Conservation (phyloP, 2,329 filamentous ascomycete species). For the Ophiocordyceps camponoti-rufipedis region DNA sequence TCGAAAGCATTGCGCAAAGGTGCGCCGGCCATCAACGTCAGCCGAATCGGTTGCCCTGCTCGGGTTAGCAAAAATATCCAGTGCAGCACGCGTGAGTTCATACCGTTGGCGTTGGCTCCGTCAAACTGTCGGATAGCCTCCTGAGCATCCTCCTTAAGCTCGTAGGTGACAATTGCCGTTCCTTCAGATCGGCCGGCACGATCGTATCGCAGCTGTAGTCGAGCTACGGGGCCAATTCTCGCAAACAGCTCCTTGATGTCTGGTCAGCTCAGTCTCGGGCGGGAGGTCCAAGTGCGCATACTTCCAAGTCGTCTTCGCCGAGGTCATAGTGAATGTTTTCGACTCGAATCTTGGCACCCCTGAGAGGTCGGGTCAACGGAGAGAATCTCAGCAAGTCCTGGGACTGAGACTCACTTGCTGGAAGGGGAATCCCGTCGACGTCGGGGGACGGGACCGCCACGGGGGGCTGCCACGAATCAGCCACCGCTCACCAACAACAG, state of each 20-base stretch:
- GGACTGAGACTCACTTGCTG: slow-evolving; percentile 11
- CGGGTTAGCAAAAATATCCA: background rate
- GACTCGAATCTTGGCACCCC: slow-evolving; percentile 57
- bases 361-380: slow-evolving; percentile 5
- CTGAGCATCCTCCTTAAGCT: slow-evolving; percentile 49
- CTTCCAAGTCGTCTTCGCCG: slow-evolving; percentile 65
- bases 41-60: slow-evolving; percentile 58
- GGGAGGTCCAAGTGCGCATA: slow-evolving; percentile 17
- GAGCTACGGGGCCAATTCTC: slow-evolving; percentile 53
- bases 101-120: slow-evolving; percentile 75
- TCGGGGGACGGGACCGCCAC: slow-evolving; percentile 21
- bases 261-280: slow-evolving; percentile 8
- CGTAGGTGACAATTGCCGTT: slow-evolving; percentile 68
- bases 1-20: slow-evolving; percentile 36
- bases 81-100: background rate
- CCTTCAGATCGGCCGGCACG: slow-evolving; percentile 78
- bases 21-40: slow-evolving; percentile 44
- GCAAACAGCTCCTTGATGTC: slow-evolving; percentile 53
- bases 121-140: slow-evolving; percentile 66
- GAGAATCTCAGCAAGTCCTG: too few species aligned
- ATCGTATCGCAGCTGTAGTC: slow-evolving; percentile 63
- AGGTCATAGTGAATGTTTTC: slow-evolving; percentile 90
- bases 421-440: slow-evolving; percentile 25
- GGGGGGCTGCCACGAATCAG: slow-evolving; percentile 12
- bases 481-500: background rate